Base-by-base conservation (phyloP, 2,329 filamentous ascomycete species). In the Phyllosticta citrichinensis region DNA sequence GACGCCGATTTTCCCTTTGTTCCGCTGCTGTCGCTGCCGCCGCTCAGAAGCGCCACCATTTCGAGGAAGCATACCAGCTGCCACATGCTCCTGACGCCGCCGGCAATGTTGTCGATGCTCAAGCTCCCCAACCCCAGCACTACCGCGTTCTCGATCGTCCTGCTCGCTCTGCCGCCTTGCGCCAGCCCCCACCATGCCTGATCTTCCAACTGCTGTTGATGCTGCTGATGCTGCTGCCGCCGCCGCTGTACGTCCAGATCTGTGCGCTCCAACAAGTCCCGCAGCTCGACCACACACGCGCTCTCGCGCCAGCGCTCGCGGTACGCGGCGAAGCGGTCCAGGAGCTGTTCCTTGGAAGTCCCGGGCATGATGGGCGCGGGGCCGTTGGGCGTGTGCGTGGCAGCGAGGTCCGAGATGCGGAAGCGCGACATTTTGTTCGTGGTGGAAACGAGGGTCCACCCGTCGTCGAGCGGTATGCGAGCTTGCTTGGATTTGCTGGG, bases 401-500 rank as follows among this genome's bases (percentile, higher is more conserved):
- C 55, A 14, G 55, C 33, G 14, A 12, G 68, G 65, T 33, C 67
- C 12, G 51, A 40, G 17, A 55, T 24, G 54, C 40, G 54, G 24
- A 40, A 56, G 17, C 27, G 52, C 47, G 19, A 27, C 35, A 51
- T 55, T 14, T 51, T 60, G 17, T 47, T 40, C 20, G 55, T 62
- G 1, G 55, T 62, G 33, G 71, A 71, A n/a, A 74, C 66, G 0
- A 74, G 66, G 2, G 69, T 74, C 73, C 73, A 74, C 3, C 72
- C 73, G 65, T 74, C 71, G 0, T 66, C 66, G 14, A 66, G 63
- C 14, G 66, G 63, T 5, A 74, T 63, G 57, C 70, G 62, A 53
- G 66, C 67, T 56, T 70, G 66, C 63, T 72, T 73, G 60, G 70
- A 47, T 47, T 47, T 47, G 4, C 40, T 47, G 17, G 66, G 57